Conservation (phyloP, 2,329 filamentous ascomycete species). For the Zalaria sp. region DNA sequence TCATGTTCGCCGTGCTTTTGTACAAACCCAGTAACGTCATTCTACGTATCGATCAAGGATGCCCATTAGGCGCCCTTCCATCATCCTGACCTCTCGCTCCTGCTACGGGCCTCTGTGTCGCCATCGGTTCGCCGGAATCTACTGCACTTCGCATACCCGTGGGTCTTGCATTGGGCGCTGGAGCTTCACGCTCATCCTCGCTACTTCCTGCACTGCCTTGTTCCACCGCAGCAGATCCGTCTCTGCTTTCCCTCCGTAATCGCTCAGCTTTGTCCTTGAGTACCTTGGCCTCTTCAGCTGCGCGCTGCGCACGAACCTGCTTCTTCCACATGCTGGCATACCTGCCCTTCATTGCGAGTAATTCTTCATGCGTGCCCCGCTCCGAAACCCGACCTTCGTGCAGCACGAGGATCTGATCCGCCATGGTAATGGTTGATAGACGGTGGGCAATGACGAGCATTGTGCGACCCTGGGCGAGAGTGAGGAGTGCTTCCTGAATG, state of each 20-base stretch:
- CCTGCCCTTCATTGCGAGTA: slow-evolving; percentile 30
- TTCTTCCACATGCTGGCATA: slow-evolving; percentile 39
- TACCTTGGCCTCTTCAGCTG: slow-evolving; percentile 34
- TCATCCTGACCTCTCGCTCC: slow-evolving; percentile 2
- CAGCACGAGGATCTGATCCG: slow-evolving; percentile 42
- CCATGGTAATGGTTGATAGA: slow-evolving; percentile 40
- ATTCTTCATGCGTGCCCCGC: slow-evolving; percentile 35
- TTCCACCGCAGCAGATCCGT: slow-evolving; percentile 7
- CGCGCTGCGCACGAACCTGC: slow-evolving; percentile 35
- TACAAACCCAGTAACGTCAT: too few species aligned
- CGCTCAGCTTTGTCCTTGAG: slow-evolving; percentile 36
- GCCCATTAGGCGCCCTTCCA: slow-evolving; percentile 9
- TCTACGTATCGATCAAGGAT: slow-evolving; percentile 8
- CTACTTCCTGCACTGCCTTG: slow-evolving; percentile 19
- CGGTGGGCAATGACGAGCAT: slow-evolving; percentile 85
- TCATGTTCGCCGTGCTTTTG: too few species aligned
- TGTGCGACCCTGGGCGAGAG: slow-evolving; percentile 71
- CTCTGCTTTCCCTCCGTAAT: slow-evolving; percentile 29
- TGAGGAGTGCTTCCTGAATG: slow-evolving; percentile 75
- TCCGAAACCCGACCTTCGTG: slow-evolving; percentile 39
- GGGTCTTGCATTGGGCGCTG: slow-evolving; percentile 1
- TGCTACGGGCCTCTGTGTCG: slow-evolving; percentile 3
- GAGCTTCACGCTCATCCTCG: slow-evolving; percentile 17
- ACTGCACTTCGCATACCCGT: slow-evolving; percentile 6
- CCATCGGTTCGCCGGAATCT: slow-evolving; percentile 1